Percentiles rank a stretch among this genome's conserved stretches.
These are phyloP conservation scores for Pleurotus platypus DNA, from an alignment of 768 basidiomycete genomes.

Conservation along the genomic window DNA sequence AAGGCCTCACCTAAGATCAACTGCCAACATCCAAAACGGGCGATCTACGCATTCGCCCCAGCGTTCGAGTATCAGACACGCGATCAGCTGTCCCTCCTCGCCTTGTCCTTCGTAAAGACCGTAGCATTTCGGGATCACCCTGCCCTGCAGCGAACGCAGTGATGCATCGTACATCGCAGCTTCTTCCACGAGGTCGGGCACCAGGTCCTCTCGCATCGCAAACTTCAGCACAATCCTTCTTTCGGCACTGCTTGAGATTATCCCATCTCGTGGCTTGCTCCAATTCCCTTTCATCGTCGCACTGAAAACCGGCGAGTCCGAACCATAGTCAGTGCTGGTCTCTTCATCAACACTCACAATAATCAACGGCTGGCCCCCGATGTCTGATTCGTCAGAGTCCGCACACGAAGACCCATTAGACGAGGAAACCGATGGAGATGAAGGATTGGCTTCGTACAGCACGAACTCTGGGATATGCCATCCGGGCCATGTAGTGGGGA, in stretches of 20 bases:
- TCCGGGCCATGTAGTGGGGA: slow-evolving; percentile 32
- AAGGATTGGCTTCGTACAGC: slow-evolving; percentile 11
- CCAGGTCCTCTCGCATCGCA: slow-evolving; percentile 34
- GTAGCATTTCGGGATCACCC: slow-evolving; percentile 27
- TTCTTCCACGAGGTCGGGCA: slow-evolving; percentile 30
- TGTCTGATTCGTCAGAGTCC: slow-evolving; percentile 8
- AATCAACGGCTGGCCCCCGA: slow-evolving; percentile 8
- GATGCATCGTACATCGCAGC: slow-evolving; percentile 27
- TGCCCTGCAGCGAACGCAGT: slow-evolving; percentile 29
- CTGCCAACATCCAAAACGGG: slow-evolving; percentile 24
- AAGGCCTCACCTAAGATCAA: slow-evolving; percentile 12
- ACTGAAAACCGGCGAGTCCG: slow-evolving; percentile 34
- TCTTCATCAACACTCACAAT: slow-evolving; percentile 28
- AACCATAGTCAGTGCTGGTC: slow-evolving; percentile 28
- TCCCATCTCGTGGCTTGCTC: not conserved
- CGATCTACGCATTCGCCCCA: slow-evolving; percentile 31
- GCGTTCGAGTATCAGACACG: slow-evolving; percentile 32
- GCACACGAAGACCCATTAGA: slow-evolving; percentile 6
- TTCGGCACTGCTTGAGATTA: not conserved
- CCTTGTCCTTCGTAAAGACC: slow-evolving; percentile 29
- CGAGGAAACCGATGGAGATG: not conserved
- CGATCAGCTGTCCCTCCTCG: slow-evolving; percentile 29
- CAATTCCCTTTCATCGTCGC: slow-evolving; percentile 8
- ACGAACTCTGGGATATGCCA: slow-evolving; percentile 29
- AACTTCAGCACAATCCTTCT: slow-evolving; percentile 29